Evolutionary conservation across 2,329 filamentous ascomycete species (phyloP).

Genomic region (Ceratocystis papillata): DNA sequence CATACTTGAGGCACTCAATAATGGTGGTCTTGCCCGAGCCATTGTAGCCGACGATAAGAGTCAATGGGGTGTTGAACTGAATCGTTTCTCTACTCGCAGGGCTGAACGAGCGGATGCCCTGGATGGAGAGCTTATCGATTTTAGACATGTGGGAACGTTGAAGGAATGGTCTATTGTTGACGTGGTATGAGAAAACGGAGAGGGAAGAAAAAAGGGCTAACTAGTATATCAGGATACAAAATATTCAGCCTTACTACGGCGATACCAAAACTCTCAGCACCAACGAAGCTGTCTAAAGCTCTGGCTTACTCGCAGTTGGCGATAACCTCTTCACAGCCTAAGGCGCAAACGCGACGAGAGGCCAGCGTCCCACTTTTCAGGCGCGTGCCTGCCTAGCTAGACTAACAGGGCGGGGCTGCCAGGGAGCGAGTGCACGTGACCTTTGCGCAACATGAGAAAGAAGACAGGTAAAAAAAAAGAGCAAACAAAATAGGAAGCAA

Average conservation of each 20-base stretch:
- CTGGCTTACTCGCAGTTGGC: too few relatives aligned
- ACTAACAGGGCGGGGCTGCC: not conserved
- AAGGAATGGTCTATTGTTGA: not conserved
- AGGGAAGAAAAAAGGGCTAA: not conserved
- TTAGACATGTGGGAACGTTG: conserved; percentile 47
- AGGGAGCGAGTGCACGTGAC: conserved; percentile 9
- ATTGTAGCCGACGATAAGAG: conserved; percentile 93
- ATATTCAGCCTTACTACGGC: not conserved
- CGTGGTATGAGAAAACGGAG: not conserved
- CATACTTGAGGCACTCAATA: conserved; percentile 97
- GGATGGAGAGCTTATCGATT: conserved; percentile 81
- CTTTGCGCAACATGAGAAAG: not conserved
- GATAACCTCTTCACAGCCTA: too few relatives aligned
- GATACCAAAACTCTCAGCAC: too few relatives aligned
- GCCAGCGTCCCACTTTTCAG: not conserved
- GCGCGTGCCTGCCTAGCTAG: conserved; percentile 9
- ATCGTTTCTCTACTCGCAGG: conserved; percentile 65
- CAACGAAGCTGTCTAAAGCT: too few relatives aligned
- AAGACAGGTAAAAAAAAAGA: not conserved
- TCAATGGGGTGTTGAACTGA: conserved; percentile 79
- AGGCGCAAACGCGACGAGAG: not conserved
- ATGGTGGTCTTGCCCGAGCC: conserved; percentile 98
- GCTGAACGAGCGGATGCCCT: conserved; percentile 77
- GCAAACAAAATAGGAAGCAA: not conserved
- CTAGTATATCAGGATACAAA: not conserved